These are phyloP conservation scores for Jamesozyma jinghongensis DNA, from an alignment of 805 yeast species.

Conservation along the genomic window DNA sequence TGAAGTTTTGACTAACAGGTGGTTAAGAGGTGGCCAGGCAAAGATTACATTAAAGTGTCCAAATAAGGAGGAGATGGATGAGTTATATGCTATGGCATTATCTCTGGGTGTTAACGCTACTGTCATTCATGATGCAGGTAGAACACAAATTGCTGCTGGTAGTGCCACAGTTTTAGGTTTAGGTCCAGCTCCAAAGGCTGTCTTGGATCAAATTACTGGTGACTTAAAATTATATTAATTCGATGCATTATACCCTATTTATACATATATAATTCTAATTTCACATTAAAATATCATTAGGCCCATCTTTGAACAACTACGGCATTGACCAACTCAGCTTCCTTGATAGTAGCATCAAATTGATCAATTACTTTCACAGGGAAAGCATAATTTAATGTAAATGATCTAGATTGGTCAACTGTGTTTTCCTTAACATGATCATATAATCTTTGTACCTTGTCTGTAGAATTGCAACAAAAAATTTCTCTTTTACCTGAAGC, in stretches of 20 bases:
- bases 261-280: constrained; percentile 7
- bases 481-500: constrained; percentile 71
- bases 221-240: constrained; percentile 44
- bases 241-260: neutral
- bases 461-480: constrained; percentile 54
- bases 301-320: constrained; percentile 88
- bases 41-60: constrained; percentile 78
- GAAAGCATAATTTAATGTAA: constrained; percentile 67
- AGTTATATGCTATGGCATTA: constrained; percentile 71
- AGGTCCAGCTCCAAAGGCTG: constrained; percentile 89
- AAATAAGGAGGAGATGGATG: constrained; percentile 58
- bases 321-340: constrained; percentile 70
- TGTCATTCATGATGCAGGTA: constrained; percentile 90
- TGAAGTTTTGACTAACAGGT: constrained; percentile 55
- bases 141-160: constrained; percentile 95
- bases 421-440: constrained; percentile 53
- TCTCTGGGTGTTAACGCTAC: constrained; percentile 69
- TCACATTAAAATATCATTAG: neutral
- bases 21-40: constrained; percentile 87
- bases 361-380: constrained; percentile 70
- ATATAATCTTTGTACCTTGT: constrained; percentile 56
- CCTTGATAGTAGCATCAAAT: constrained; percentile 47
- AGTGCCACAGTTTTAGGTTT: constrained; percentile 92
- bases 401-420: constrained; percentile 37
- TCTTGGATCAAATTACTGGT: constrained; percentile 75